Evolutionary conservation across 139 green algal species (phyloP).

Genomic region (Haematococcus lacustris): DNA sequence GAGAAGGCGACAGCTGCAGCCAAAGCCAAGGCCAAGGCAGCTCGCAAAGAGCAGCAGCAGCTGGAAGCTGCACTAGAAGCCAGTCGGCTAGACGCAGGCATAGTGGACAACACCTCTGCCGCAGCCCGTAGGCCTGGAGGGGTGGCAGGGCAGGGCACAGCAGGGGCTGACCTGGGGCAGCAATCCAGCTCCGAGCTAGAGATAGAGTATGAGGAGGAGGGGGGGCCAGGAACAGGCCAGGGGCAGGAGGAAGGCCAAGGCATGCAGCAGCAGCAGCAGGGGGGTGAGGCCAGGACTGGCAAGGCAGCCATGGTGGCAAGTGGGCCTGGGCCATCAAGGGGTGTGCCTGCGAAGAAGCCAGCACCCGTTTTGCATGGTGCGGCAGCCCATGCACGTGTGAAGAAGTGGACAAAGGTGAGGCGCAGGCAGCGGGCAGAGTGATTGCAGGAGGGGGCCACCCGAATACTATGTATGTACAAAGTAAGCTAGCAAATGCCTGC

Average conservation of each 20-base stretch:
- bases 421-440: too few species aligned
- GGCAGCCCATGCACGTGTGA: slow-evolving; percentile 50
- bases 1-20: slow-evolving; percentile 42
- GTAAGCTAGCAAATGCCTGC: background rate
- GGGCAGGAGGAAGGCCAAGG: background rate
- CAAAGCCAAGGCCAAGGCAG: background rate
- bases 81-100: too few species aligned
- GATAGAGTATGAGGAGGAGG: too few species aligned
- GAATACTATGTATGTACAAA: background rate
- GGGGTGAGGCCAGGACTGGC: background rate
- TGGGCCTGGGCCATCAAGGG: background rate
- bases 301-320: background rate
- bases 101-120: too few species aligned
- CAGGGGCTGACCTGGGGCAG: too few species aligned
- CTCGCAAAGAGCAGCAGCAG: background rate
- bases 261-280: background rate
- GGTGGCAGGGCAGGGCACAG: too few species aligned
- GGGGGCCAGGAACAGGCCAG: background rate
- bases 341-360: background rate
- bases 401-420: slow-evolving; percentile 75
- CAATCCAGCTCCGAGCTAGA: too few species aligned
- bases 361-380: background rate
- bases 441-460: too few species aligned
- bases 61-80: background rate
- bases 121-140: too few species aligned